Evolutionary conservation across 345 rosid species (phyloP).

Genomic region (Passiflora organensis): DNA sequence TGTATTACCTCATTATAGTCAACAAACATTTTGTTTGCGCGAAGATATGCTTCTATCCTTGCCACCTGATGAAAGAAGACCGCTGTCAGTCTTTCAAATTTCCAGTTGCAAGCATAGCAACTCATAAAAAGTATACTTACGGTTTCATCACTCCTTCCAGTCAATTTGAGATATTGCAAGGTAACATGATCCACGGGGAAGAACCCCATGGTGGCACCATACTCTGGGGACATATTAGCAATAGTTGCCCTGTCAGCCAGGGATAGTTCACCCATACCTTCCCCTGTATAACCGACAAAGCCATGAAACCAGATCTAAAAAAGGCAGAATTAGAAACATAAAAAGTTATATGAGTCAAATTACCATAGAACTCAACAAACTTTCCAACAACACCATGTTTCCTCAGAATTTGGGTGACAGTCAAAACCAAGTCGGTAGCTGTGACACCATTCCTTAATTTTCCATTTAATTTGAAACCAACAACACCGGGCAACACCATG

Average conservation of each 20-base stretch:
- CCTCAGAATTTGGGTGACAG: constrained; percentile 78
- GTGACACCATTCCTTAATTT: constrained; percentile 67
- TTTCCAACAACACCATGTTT: constrained; percentile 59
- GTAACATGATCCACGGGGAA: constrained; percentile 35
- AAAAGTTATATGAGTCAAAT: too few relatives aligned
- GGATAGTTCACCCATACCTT: constrained; percentile 25
- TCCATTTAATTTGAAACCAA: constrained; percentile 73
- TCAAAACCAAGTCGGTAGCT: constrained; percentile 90
- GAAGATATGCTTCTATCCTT: constrained; percentile 85
- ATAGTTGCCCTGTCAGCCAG: constrained; percentile 32
- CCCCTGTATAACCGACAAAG: constrained; percentile 11
- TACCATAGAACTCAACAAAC: constrained; percentile 34
- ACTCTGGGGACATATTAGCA: constrained; percentile 33
- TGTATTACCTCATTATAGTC: constrained; percentile 74
- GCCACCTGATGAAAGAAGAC: constrained; percentile 44
- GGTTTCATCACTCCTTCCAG: constrained; percentile 28
- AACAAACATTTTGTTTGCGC: constrained; percentile 95
- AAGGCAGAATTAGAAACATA: too few relatives aligned
- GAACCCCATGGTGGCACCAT: constrained; percentile 35
- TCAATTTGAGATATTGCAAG: constrained; percentile 25
- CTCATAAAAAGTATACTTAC: constrained; percentile 7
- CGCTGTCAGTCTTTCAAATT: neutral
- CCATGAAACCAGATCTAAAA: neutral
- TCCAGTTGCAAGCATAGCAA: neutral
- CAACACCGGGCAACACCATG: constrained; percentile 92